These are phyloP conservation scores for Austroboletus festivus DNA, from an alignment of 768 basidiomycete species.

Conservation along the genomic window DNA sequence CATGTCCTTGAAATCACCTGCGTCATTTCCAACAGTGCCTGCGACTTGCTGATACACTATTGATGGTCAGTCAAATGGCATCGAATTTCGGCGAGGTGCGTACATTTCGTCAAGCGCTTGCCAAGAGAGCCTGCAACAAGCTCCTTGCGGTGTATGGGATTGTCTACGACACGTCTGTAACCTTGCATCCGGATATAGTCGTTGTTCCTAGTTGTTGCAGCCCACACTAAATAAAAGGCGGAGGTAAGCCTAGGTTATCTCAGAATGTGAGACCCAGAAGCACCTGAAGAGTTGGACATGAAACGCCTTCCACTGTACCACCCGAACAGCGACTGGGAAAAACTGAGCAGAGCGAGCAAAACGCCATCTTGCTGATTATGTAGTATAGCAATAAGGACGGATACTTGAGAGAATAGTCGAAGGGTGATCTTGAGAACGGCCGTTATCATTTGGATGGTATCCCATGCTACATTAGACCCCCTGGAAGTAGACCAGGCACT, in stretches of 20 bases:
- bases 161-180: slow-evolving; percentile 53
- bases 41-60: slow-evolving; percentile 33
- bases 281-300: slow-evolving; percentile 31
- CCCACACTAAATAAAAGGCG: slow-evolving; percentile 71
- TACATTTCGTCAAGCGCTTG: slow-evolving; percentile 52
- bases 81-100: slow-evolving; percentile 14
- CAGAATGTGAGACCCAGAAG: no score
- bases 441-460: slow-evolving; percentile 46
- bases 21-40: slow-evolving; percentile 37
- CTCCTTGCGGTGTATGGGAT: slow-evolving; percentile 63
- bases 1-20: slow-evolving; percentile 34
- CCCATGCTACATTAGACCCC: slow-evolving; percentile 54
- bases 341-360: slow-evolving; percentile 55
- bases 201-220: slow-evolving; percentile 61
- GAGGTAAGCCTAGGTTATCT: no score
- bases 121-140: slow-evolving; percentile 65
- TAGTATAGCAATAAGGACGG: slow-evolving; percentile 59
- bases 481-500: slow-evolving; percentile 44
- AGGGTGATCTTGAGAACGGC: slow-evolving; percentile 44
- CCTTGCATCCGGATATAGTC: slow-evolving; percentile 67
- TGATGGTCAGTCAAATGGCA: background rate
- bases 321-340: slow-evolving; percentile 48
- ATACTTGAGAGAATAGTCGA: slow-evolving; percentile 55
- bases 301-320: slow-evolving; percentile 31
- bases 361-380: slow-evolving; percentile 61